Conservation (phyloP, 2,329 filamentous ascomycete species). For the Exophiala sideris region DNA sequence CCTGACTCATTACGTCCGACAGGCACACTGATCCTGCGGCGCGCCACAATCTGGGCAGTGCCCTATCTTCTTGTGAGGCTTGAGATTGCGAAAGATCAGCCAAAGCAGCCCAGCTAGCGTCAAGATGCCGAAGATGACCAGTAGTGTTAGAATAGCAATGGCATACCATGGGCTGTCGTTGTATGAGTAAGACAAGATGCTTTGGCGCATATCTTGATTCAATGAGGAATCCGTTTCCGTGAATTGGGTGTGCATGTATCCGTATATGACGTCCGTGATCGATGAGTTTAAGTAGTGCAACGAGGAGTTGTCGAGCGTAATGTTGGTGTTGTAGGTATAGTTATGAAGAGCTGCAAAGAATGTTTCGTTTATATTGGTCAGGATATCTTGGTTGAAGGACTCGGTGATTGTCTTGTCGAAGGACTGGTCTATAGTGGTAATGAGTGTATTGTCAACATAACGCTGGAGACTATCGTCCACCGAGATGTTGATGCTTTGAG, state of each 20-base stretch:
- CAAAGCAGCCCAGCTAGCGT: neutral
- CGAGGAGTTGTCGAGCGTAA: neutral
- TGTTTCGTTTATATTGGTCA: neutral
- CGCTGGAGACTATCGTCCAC: neutral
- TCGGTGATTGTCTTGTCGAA: neutral
- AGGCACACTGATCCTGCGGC: neutral
- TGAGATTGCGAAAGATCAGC: neutral
- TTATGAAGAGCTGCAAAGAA: neutral
- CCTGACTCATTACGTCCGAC: neutral
- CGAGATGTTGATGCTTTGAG: neutral
- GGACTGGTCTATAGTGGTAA: neutral
- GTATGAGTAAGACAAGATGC: neutral
- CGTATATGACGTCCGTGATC: neutral
- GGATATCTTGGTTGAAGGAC: neutral
- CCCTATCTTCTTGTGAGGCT: neutral
- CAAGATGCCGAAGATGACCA: neutral
- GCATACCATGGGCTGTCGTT: neutral
- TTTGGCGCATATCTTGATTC: neutral
- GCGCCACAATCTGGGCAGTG: neutral
- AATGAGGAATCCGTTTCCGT: neutral
- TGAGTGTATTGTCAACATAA: neutral
- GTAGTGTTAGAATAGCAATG: neutral
- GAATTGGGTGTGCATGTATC: neutral
- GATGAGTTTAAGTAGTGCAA: neutral
- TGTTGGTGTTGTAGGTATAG: neutral